A percentile compares a stretch with the other conserved stretches of the same genome.
Conservation (phyloP, 805 yeast species). For the Lipomyces starkeyi region DNA sequence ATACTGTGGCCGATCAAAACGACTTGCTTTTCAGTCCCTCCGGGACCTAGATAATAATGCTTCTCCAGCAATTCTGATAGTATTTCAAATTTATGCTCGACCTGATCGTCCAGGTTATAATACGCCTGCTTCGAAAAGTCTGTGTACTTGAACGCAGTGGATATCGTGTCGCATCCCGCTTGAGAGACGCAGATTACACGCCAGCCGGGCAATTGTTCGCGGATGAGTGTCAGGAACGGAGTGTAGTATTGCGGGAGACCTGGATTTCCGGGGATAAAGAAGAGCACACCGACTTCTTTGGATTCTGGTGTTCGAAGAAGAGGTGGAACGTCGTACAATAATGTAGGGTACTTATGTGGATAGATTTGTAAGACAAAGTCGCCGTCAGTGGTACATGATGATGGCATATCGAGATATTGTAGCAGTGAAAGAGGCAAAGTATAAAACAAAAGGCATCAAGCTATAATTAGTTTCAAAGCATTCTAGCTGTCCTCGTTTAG, state of each 20-base stretch:
- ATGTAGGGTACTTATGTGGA: conserved; percentile 27
- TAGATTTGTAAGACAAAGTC: conserved; percentile 4
- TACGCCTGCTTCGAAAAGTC: conserved; percentile 41
- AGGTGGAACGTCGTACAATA: conserved; percentile 30
- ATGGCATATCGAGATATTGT: neutral
- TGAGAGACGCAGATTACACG: conserved; percentile 69
- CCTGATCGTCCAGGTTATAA: conserved; percentile 58
- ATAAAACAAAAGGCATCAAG: neutral
- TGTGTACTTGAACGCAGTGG: neutral
- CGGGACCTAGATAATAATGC: conserved; percentile 17
- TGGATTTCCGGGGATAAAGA: conserved; percentile 79
- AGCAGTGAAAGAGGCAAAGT: neutral
- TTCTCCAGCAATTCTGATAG: conserved; percentile 47
- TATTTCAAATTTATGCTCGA: conserved; percentile 62
- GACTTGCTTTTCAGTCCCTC: conserved; percentile 46
- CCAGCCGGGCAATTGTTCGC: conserved; percentile 51
- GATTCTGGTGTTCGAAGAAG: neutral
- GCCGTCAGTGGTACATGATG: neutral
- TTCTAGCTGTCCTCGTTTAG: neutral
- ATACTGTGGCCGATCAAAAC: conserved; percentile 71
- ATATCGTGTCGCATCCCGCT: conserved; percentile 56
- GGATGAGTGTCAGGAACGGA: conserved; percentile 56
- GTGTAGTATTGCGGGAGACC: conserved; percentile 71
- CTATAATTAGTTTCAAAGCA: neutral
- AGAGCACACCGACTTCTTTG: conserved; percentile 48